Evolutionary conservation across 2,329 filamentous ascomycete genomes (phyloP), one percentile per base, ranked within the genome.

Genomic region (Colletotrichum magnum): DNA sequence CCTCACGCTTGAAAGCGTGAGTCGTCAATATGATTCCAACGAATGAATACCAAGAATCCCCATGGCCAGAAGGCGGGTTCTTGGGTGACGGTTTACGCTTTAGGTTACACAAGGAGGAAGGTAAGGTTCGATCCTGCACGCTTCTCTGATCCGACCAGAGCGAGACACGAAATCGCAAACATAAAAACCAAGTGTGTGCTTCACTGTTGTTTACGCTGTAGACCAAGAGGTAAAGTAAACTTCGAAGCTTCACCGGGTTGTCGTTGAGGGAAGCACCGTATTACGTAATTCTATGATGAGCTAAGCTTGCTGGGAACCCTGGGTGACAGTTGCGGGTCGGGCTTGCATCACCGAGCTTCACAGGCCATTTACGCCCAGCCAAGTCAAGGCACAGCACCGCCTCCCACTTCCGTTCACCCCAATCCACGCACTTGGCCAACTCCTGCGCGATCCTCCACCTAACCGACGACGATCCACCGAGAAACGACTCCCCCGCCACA

Each of bases 301-400:
- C 67, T 69, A 69, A 69, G 62, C 57, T 16, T 15, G 21, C 36
- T 57, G 51, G 67, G 62, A 13, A 51, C 56, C 51, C 56, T 28
- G 21, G 57, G 18, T 16, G 52, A 16, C 45, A 12, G 21, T 7
- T 57, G 57, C 61, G 67, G 67, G 18, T 36, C 67, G 39, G 24
- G 48, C 57, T 53, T 57, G 51, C 67, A 67, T 69, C 67, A 69
- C 67, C 51, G 67, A 67, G 67, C 67, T 48, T 62, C 59, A 62
- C 59, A 62, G 59, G 59, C 43, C 50, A 36, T 58, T 24, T 64
- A 66, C 66, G 60, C 48, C 59, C 65, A 58, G 54, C 47, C 66
- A 47, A 54, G 65, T 68, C 61, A 32, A 59, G 62, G 64, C 63
- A 56, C 66, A 65, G 61, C 65, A 68, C 65, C n/a, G 54, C 66